Base-by-base conservation (phyloP, 139 green algal genomes). In the Picochlorum costavermella region DNA sequence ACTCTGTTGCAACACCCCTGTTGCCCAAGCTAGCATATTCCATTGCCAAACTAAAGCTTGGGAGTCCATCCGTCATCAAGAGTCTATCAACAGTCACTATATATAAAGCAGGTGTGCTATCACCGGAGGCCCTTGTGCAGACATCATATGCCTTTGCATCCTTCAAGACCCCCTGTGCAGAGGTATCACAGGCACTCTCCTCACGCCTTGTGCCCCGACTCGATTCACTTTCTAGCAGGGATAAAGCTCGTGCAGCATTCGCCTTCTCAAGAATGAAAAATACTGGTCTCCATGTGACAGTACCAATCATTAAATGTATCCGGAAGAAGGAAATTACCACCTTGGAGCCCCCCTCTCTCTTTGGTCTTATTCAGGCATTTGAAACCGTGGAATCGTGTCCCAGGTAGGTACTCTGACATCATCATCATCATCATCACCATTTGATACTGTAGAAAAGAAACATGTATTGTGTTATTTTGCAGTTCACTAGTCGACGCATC, bases 251-350 rank as follows among this genome's bases (percentile, higher is more conserved):
- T 6, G 46, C 46, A 28, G 46, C 46, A 28, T 53, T 53, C 20
- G 46, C 46, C 9, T 53, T 53, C n/a, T 53, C 46, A 28, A 53
- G 46, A 23, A 53, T 53, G 46, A 53, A 23, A 23, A 53, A 23
- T 11, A 28, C 46, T 53, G 46, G 46, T 5, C 16, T 28, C n/a
- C 17, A 20, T 28, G 46, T 53, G 46, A 23, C n/a, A 26, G 6
- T 28, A 23, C 46, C 46, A 20, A 53, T 53, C n/a, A 23, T 53
- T 0, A 53, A 23, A 23, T 53, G 17, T 28, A 53, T 53, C 12
- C n/a, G 5, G 20, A 23, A 53, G 46, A 53, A 53, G 46, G 46
- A 53, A 20, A 26, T 53, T 25, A 23, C 12, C n/a, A 28, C 46
- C 46, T 28, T 53, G 46, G 46, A 53, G 5, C 17, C 46, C 17